A percentile compares a stretch with the other conserved stretches of the same genome.
Conservation (phyloP, 371 early-diverging fungal species). For the Zychaea mexicana region DNA sequence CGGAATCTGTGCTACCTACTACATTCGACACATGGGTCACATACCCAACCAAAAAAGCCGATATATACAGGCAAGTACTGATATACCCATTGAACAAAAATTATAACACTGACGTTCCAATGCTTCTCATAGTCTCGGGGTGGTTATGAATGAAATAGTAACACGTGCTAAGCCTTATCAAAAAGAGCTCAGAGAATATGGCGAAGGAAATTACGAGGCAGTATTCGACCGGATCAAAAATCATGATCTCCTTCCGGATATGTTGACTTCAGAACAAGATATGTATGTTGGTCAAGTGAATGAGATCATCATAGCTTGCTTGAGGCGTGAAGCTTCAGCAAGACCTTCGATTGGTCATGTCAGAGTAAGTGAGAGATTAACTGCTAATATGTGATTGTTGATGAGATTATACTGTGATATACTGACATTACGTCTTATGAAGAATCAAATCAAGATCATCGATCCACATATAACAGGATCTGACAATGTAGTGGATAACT, state of each 20-base stretch:
- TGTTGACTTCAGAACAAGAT: conserved; percentile 27
- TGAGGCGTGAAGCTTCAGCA: conserved; percentile 25
- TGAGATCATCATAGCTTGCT: conserved; percentile 35
- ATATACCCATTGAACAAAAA: not conserved
- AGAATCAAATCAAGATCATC: conserved; percentile 36
- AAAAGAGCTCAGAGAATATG: conserved; percentile 11
- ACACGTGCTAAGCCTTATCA: conserved; percentile 45
- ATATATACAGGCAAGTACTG: conserved; percentile 39
- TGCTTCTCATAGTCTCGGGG: conserved; percentile 33
- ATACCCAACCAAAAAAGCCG: conserved; percentile 35
- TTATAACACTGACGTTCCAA: not conserved
- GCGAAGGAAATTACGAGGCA: conserved; percentile 7
- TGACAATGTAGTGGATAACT: conserved; percentile 49
- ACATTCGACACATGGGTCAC: conserved; percentile 31
- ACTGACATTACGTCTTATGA: too few species aligned
- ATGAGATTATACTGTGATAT: too few species aligned
- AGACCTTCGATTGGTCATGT: conserved; percentile 43
- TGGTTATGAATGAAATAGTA: conserved; percentile 53
- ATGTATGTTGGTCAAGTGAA: conserved; percentile 46
- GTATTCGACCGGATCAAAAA: conserved; percentile 30
- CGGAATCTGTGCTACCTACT: conserved; percentile 36
- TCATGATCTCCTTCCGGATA: conserved; percentile 26
- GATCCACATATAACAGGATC: conserved; percentile 47
- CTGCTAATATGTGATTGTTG: not conserved
- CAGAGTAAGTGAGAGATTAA: conserved; percentile 5